Base-by-base conservation (phyloP, 805 yeast genomes). In the Cyberlindnera mrakii region DNA sequence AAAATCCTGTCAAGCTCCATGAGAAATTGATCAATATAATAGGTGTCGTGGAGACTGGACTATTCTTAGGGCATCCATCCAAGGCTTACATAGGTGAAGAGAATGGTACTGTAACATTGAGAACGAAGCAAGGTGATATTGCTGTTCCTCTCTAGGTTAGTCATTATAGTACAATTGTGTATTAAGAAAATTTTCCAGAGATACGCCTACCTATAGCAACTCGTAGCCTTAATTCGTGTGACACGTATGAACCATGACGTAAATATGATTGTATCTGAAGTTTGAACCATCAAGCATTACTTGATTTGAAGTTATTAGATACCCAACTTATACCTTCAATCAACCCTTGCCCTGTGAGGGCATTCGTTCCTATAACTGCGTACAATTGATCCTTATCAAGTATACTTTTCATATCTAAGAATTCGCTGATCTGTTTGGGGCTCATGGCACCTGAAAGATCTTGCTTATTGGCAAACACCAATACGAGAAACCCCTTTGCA, bases 1-100 rank as follows among this genome's bases (percentile, higher is more conserved):
- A 69, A 35, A 60, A 68, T 42, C 77, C 79, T 17, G 60, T 55
- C 29, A 55, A 52, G 11, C 74, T 93, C 52, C 90, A 90, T 61
- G 48, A 60, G 30, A 62, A 77, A 54, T 80, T 93, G 62, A 88
- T 85, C 64, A 60, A 70, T 41, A 67, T 91, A 55, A 85, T 88
- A 19, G 99, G 99, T 37, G 97, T 93, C 25, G 97, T 93, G 14
- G 99, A 93, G 65, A 90, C 96, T 9, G 99, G 99, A 1, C 69
- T 93, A 48, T 93, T 93, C 67, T 76, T 80, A 37, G 71, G 72
- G 41, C 68, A 72, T 38, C 91, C 95, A 23, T 68, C 68, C 39
- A 85, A 77, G 60, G 93, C 91, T 6, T 93, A 90, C 65, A 86
- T 93, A 60, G 99, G 99, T 37, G 88, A 87, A 60, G 72, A 78